Percentiles rank a stretch among this genome's conserved stretches.
Conservation (phyloP, 805 yeast genomes). For the Saccharomycopsis capsularis region DNA sequence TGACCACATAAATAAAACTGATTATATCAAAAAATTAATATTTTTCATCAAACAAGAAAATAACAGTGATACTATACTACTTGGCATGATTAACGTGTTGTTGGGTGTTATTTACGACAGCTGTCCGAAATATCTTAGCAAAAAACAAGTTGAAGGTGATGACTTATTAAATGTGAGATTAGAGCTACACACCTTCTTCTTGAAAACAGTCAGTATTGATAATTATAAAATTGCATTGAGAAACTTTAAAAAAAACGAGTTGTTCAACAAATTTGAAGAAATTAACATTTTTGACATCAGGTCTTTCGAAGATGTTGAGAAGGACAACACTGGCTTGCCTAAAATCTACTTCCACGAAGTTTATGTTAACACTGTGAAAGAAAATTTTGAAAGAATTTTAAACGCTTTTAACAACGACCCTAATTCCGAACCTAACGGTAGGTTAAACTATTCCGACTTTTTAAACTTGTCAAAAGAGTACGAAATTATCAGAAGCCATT, state of each 20-base stretch:
- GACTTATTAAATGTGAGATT: slow-evolving; percentile 47
- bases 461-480: slow-evolving; percentile 33
- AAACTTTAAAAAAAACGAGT: slow-evolving; percentile 56
- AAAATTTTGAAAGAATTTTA: slow-evolving; percentile 59
- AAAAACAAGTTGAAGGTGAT: background rate
- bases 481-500: slow-evolving; percentile 29
- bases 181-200: slow-evolving; percentile 55
- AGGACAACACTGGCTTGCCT: slow-evolving; percentile 84
- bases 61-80: slow-evolving; percentile 50
- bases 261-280: slow-evolving; percentile 51
- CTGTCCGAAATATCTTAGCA: slow-evolving; percentile 38
- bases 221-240: slow-evolving; percentile 67
- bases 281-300: slow-evolving; percentile 42
- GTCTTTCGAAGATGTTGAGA: slow-evolving; percentile 22
- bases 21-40: slow-evolving; percentile 39
- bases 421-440: slow-evolving; percentile 56
- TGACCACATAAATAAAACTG: slow-evolving; percentile 55
- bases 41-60: slow-evolving; percentile 16
- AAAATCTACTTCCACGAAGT: slow-evolving; percentile 62
- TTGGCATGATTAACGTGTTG: slow-evolving; percentile 65
- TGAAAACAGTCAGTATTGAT: slow-evolving; percentile 71
- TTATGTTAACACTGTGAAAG: slow-evolving; percentile 62
- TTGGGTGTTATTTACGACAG: slow-evolving; percentile 81
- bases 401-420: slow-evolving; percentile 74
- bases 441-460: slow-evolving; percentile 55